A percentile compares a stretch with the other conserved stretches of the same genome.
Evolutionary conservation across 2,329 filamentous ascomycete species (phyloP).

Genomic region (Xylariaceae sp.): DNA sequence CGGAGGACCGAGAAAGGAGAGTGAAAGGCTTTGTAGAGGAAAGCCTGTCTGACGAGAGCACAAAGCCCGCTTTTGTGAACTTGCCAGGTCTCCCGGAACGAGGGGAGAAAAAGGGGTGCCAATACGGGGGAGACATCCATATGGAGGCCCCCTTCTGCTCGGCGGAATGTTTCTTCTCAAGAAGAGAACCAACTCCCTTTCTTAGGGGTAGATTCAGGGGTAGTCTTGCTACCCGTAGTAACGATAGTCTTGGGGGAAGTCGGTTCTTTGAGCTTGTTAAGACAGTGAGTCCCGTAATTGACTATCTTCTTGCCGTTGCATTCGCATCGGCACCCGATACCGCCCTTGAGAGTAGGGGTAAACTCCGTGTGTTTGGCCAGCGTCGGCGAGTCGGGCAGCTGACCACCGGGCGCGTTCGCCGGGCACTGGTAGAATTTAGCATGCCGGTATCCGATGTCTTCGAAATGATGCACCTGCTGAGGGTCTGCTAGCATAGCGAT

Average conservation of each 20-base stretch:
- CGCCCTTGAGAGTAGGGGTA: conserved; percentile 31
- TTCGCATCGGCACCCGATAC: conserved; percentile 39
- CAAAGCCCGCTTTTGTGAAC: no score
- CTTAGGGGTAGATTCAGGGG: no score
- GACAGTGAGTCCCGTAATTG: conserved; percentile 34
- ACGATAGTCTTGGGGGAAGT: conserved; percentile 23
- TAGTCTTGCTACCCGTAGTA: no score
- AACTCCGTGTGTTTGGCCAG: conserved; percentile 25
- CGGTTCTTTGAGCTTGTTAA: conserved; percentile 36
- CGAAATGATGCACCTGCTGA: conserved; percentile 39
- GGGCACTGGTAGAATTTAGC: conserved; percentile 32
- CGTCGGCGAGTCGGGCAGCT: conserved; percentile 30
- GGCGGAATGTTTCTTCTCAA: no score
- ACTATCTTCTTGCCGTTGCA: conserved; percentile 33
- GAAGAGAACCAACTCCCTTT: no score
- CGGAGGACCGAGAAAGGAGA: no score
- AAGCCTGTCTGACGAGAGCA: no score
- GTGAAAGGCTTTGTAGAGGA: no score
- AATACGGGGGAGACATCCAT: no score
- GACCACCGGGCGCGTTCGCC: conserved; percentile 35
- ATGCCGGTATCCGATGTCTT: conserved; percentile 40
- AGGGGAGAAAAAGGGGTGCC: no score
- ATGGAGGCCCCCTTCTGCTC: no score
- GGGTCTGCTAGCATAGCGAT: conserved; percentile 38
- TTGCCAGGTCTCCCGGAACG: no score